These are phyloP conservation scores for Micromonas pusilla DNA, from an alignment of 139 green algal species.

Conservation along the genomic window DNA sequence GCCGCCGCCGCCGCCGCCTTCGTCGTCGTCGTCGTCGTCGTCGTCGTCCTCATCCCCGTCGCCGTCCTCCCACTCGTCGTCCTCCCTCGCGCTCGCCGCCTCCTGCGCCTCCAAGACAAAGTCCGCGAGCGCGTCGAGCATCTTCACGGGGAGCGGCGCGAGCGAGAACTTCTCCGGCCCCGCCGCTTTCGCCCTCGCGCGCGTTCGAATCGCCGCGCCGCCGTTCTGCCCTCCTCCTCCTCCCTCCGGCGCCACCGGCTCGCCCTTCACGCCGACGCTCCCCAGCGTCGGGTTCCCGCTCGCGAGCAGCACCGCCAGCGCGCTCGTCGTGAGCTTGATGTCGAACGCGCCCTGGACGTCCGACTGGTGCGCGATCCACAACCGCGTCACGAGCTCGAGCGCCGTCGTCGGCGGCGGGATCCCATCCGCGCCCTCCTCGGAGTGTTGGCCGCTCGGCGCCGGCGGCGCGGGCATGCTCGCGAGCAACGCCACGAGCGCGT, in stretches of 20 bases:
- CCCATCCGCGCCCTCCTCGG: neutral
- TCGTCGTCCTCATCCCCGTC: conserved; percentile 18
- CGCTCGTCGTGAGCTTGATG: conserved; percentile 53
- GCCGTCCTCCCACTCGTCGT: neutral
- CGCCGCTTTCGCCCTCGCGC: conserved; percentile 28
- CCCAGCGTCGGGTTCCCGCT: conserved; percentile 37
- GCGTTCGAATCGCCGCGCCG: conserved; percentile 44
- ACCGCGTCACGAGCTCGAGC: conserved; percentile 42
- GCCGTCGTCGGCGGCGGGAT: conserved; percentile 5
- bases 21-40: conserved; percentile 18
- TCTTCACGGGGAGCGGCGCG: conserved; percentile 43
- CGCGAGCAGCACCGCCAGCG: conserved; percentile 48
- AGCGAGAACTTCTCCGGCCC: conserved; percentile 44
- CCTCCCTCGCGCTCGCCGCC: neutral
- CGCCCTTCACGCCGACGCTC: conserved; percentile 44
- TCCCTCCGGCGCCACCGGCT: conserved; percentile 44
- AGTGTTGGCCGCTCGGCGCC: neutral
- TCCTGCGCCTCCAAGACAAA: conserved; percentile 37
- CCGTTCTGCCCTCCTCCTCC: neutral
- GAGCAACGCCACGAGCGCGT: conserved; percentile 13
- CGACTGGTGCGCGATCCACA: conserved; percentile 45
- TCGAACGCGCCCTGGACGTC: conserved; percentile 52
- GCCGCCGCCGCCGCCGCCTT: neutral
- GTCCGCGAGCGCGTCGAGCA: conserved; percentile 47
- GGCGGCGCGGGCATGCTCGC: neutral